Percentiles rank a stretch among this genome's conserved stretches.
Conservation (phyloP, 2,329 filamentous ascomycete species). For the Pseudogymnoascus sp. region DNA sequence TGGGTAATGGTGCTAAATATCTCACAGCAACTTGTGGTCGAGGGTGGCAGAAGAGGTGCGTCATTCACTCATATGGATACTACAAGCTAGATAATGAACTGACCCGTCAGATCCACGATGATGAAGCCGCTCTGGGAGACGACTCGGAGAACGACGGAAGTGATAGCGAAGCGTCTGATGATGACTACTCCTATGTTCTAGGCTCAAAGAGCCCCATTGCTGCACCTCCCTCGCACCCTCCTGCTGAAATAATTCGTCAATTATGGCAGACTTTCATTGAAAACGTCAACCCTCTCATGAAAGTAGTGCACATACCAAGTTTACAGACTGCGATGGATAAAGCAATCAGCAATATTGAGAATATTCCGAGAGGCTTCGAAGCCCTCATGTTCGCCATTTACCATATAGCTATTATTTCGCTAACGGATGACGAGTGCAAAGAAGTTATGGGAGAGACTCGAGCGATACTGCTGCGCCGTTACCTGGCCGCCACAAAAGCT, state of each 20-base stretch:
- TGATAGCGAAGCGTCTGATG: conserved; percentile 21
- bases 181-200: conserved; percentile 25
- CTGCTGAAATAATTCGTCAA: conserved; percentile 49
- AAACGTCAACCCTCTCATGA: conserved; percentile 62
- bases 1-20: conserved; percentile 15
- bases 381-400: conserved; percentile 63
- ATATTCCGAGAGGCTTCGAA: conserved; percentile 44
- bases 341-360: conserved; percentile 40
- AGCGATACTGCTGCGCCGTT: conserved; percentile 14
- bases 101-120: conserved; percentile 23
- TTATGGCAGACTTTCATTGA: conserved; percentile 63
- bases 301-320: conserved; percentile 59
- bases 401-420: conserved; percentile 51
- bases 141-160: conserved; percentile 20
- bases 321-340: conserved; percentile 58
- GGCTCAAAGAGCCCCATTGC: conserved; percentile 18
- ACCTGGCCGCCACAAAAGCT: conserved; percentile 39
- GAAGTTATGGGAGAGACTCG: conserved; percentile 20
- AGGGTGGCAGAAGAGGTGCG: conserved; percentile 26
- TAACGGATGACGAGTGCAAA: conserved; percentile 48
- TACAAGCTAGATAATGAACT: conserved; percentile 10
- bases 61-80: conserved; percentile 3
- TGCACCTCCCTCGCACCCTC: conserved; percentile 17
- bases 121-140: conserved; percentile 19
- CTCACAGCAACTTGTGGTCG: conserved; percentile 24